These are phyloP conservation scores for Avena eriantha DNA, from an alignment of 176 grass and related monocot species.

Conservation along the genomic window DNA sequence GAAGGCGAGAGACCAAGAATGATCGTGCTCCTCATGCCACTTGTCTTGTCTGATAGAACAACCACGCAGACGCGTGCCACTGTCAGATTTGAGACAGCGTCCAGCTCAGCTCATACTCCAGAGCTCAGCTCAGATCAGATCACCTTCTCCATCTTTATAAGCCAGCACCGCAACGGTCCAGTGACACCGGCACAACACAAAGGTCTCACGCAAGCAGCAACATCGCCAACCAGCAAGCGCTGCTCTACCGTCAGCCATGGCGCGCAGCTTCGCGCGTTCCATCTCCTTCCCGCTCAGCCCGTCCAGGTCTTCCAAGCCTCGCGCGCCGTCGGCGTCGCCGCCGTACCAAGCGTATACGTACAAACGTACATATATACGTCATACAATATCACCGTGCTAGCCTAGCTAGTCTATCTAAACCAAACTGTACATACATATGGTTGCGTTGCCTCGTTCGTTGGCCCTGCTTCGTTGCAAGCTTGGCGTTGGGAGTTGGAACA, in stretches of 20 bases:
- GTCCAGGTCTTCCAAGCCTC: constrained; percentile 21
- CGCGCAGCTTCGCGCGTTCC: constrained; percentile 63
- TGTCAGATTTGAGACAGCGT: too few relatives aligned
- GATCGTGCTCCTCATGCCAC: constrained; percentile 29
- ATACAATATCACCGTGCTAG: too few relatives aligned
- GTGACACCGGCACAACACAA: neutral
- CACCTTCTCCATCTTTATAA: constrained; percentile 6
- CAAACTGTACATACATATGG: too few relatives aligned
- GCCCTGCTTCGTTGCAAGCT: too few relatives aligned
- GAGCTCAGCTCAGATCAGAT: neutral
- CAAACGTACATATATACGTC: too few relatives aligned
- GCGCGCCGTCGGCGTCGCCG: neutral
- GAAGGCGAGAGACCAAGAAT: constrained; percentile 10
- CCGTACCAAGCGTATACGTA: too few relatives aligned
- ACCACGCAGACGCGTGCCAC: too few relatives aligned
- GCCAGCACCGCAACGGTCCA: neutral
- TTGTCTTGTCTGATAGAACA: neutral
- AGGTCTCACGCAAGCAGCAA: too few relatives aligned
- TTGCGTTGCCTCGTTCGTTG: too few relatives aligned
- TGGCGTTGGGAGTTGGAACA: too few relatives aligned
- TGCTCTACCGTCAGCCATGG: constrained; percentile 36
- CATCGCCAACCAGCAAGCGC: neutral
- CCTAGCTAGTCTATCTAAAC: too few relatives aligned
- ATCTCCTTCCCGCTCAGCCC: constrained; percentile 79
- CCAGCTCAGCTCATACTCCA: too few relatives aligned